Conservation (phyloP, 163 green algal genomes). For the Coccomyxa subellipsoidea region DNA sequence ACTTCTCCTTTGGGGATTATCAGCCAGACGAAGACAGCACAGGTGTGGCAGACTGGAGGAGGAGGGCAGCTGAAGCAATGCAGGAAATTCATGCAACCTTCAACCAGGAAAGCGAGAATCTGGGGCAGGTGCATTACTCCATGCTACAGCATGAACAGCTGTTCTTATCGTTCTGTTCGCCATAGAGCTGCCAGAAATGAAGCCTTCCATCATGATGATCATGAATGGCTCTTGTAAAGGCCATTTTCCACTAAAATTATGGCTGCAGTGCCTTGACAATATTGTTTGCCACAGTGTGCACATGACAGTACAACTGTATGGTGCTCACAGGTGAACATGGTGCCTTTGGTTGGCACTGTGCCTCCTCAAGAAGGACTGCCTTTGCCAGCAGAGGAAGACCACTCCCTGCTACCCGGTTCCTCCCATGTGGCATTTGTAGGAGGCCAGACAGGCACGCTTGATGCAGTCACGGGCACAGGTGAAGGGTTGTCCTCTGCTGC, state of each 20-base stretch:
- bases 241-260: background rate
- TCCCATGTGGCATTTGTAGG: no score
- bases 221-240: no score
- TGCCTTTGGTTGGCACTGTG: background rate
- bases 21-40: background rate
- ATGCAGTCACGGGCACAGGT: background rate
- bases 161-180: no score
- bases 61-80: background rate
- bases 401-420: no score
- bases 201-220: no score
- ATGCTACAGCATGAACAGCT: no score
- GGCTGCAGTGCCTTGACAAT: no score
- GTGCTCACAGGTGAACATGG: background rate
- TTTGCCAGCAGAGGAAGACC: background rate
- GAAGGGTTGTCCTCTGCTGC: background rate
- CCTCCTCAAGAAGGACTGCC: background rate
- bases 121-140: background rate
- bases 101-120: background rate
- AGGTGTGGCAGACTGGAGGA: background rate
- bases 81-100: background rate
- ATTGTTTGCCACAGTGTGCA: no score
- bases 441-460: background rate
- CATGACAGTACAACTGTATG: no score
- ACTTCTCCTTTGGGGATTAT: background rate
- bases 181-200: no score